Conservation (phyloP, 164 flowering plant genomes). For the Platanus orientalis region DNA sequence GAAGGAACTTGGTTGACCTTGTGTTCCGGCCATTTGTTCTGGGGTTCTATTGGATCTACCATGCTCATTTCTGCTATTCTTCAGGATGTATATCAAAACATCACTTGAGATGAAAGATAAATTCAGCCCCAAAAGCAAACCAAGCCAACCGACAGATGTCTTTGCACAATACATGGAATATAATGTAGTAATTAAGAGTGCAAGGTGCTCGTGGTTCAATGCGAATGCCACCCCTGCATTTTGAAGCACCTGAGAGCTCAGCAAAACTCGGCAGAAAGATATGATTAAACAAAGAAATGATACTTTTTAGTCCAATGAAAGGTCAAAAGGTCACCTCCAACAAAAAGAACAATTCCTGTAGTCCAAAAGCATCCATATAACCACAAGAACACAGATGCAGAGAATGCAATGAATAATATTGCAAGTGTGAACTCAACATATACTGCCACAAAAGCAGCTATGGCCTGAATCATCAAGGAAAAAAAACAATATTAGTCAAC, state of each 20-base stretch:
- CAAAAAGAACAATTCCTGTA: conserved; percentile 44
- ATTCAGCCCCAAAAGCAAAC: conserved; percentile 67
- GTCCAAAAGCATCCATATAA: conserved; percentile 96
- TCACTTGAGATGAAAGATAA: conserved; percentile 90
- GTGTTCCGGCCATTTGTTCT: conserved; percentile 45
- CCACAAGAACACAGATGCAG: conserved; percentile 63
- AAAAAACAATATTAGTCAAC: not conserved
- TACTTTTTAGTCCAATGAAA: not conserved
- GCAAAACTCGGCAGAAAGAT: not conserved
- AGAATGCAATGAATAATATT: conserved; percentile 39
- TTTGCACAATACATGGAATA: conserved; percentile 80
- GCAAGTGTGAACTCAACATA: conserved; percentile 57
- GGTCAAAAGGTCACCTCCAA: conserved; percentile 53
- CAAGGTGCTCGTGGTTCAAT: conserved; percentile 56
- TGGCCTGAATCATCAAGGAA: conserved; percentile 38
- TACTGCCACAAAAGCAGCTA: conserved; percentile 48
- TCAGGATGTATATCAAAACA: conserved; percentile 61
- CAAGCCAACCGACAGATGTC: conserved; percentile 81
- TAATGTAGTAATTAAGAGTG: conserved; percentile 53
- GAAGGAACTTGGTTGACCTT: conserved; percentile 36
- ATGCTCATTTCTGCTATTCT: conserved; percentile 50
- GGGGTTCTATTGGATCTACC: conserved; percentile 29
- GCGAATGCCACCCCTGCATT: conserved; percentile 72
- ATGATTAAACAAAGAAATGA: not conserved
- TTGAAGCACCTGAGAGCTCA: conserved; percentile 7